Evolutionary conservation across 305 asterid species (phyloP).

Genomic region (Plantago lanceolata): DNA sequence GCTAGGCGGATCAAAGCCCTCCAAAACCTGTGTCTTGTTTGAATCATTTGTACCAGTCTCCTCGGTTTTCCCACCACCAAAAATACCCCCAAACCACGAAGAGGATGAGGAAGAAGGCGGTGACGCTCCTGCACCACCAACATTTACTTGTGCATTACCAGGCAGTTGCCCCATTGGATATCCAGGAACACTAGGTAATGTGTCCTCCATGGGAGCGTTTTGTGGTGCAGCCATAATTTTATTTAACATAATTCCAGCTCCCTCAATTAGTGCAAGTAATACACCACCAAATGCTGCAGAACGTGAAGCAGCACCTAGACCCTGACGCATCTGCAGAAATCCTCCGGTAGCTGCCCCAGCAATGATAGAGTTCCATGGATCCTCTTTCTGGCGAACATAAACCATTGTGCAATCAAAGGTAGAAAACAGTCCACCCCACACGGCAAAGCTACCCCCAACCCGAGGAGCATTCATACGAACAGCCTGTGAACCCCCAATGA

Average conservation of each 20-base stretch:
- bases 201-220: slow-evolving; percentile 43
- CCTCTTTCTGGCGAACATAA: slow-evolving; percentile 50
- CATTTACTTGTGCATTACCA: slow-evolving; percentile 34
- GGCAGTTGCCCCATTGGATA: slow-evolving; percentile 41
- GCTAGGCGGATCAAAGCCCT: slow-evolving; percentile 85
- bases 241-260: slow-evolving; percentile 56
- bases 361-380: slow-evolving; percentile 58
- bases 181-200: slow-evolving; percentile 36
- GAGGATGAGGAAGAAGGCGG: slow-evolving; percentile 32
- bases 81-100: slow-evolving; percentile 78
- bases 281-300: slow-evolving; percentile 50
- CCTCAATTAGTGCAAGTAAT: slow-evolving; percentile 50
- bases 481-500: slow-evolving; percentile 50
- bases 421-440: slow-evolving; percentile 64
- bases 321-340: slow-evolving; percentile 59
- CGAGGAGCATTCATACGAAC: slow-evolving; percentile 62
- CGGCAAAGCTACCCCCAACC: slow-evolving; percentile 61
- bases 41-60: slow-evolving; percentile 46
- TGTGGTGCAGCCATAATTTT: slow-evolving; percentile 40
- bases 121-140: slow-evolving; percentile 32
- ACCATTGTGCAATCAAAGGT: slow-evolving; percentile 61
- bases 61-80: slow-evolving; percentile 55
- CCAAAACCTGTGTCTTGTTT: slow-evolving; percentile 77
- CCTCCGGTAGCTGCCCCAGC: slow-evolving; percentile 69
- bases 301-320: slow-evolving; percentile 45